These are phyloP conservation scores for Funneliformis geosporum DNA, from an alignment of 192 early-diverging fungal genomes.

Conservation along the genomic window DNA sequence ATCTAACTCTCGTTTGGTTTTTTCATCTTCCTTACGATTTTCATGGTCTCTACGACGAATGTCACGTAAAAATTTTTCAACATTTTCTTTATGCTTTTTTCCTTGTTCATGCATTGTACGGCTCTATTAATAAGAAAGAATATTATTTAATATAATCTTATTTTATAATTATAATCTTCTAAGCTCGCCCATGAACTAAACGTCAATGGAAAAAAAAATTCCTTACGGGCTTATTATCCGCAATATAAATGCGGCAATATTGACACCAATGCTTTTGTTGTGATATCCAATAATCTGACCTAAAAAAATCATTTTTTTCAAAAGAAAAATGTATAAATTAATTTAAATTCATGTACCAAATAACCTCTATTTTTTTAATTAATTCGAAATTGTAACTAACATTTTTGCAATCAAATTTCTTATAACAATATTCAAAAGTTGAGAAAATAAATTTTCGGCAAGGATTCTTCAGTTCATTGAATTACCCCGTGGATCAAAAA, in stretches of 20 bases:
- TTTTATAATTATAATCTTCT: not conserved
- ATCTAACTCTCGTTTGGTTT: conserved; percentile 62
- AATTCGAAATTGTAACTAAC: not conserved
- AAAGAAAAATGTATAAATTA: not conserved
- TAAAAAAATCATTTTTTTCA: conserved; percentile 9
- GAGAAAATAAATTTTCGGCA: too few relatives aligned
- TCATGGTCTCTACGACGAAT: conserved; percentile 59
- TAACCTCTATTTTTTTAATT: too few relatives aligned
- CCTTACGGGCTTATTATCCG: conserved; percentile 80
- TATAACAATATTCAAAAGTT: too few relatives aligned
- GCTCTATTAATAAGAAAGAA: conserved; percentile 37
- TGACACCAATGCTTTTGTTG: conserved; percentile 83
- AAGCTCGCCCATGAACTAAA: not conserved
- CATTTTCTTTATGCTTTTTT: conserved; percentile 81
- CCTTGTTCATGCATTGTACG: conserved; percentile 74
- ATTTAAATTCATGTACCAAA: not conserved
- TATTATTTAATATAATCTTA: too few relatives aligned
- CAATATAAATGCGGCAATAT: conserved; percentile 80
- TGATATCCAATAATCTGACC: conserved; percentile 67
- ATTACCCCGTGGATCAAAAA: too few relatives aligned
- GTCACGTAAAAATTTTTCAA: conserved; percentile 71
- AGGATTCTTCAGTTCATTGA: too few relatives aligned
- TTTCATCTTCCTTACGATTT: conserved; percentile 54
- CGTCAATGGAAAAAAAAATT: conserved; percentile 6
- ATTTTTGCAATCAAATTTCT: not conserved